These are phyloP conservation scores for Tylopilus rubrobrunneus DNA, from an alignment of 768 basidiomycete species.

Conservation along the genomic window DNA sequence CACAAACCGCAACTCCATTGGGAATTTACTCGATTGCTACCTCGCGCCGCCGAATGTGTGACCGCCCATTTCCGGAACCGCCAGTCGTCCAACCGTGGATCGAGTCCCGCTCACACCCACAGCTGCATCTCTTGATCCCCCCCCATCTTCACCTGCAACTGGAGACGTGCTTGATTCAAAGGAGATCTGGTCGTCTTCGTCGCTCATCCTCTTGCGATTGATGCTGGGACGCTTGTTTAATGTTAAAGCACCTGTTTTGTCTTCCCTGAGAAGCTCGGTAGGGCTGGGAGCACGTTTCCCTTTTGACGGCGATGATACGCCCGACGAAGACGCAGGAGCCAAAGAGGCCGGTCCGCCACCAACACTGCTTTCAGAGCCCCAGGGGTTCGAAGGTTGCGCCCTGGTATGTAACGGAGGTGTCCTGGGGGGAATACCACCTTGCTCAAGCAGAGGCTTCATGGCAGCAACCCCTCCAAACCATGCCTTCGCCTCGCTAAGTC, in stretches of 20 bases:
- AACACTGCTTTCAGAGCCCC: slow-evolving; percentile 6
- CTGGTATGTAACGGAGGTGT: slow-evolving; percentile 6
- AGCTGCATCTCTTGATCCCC: not conserved
- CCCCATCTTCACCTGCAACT: slow-evolving; percentile 6
- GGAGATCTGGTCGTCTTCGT: slow-evolving; percentile 8
- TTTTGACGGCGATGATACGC: slow-evolving; percentile 34
- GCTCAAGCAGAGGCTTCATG: not conserved
- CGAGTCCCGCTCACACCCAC: slow-evolving; percentile 1
- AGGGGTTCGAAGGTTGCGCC: not conserved
- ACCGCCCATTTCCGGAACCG: slow-evolving; percentile 7
- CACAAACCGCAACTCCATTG: not conserved
- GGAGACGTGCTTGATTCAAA: slow-evolving; percentile 12
- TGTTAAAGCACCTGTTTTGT: slow-evolving; percentile 50
- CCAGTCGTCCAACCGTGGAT: slow-evolving; percentile 4
- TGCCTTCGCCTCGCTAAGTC: slow-evolving; percentile 10
- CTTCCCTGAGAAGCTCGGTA: slow-evolving; percentile 63
- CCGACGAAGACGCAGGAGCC: slow-evolving; percentile 11
- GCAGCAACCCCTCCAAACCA: slow-evolving; percentile 1
- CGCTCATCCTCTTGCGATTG: slow-evolving; percentile 38
- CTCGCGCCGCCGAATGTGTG: slow-evolving; percentile 5
- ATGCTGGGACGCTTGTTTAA: slow-evolving; percentile 67
- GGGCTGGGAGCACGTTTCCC: slow-evolving; percentile 71
- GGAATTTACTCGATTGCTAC: slow-evolving; percentile 9
- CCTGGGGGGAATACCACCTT: slow-evolving; percentile 1
- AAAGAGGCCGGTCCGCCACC: slow-evolving; percentile 3